Evolutionary conservation across 2,329 filamentous ascomycete genomes (phyloP).

Genomic region (Fusarium pseudocircinatum): DNA sequence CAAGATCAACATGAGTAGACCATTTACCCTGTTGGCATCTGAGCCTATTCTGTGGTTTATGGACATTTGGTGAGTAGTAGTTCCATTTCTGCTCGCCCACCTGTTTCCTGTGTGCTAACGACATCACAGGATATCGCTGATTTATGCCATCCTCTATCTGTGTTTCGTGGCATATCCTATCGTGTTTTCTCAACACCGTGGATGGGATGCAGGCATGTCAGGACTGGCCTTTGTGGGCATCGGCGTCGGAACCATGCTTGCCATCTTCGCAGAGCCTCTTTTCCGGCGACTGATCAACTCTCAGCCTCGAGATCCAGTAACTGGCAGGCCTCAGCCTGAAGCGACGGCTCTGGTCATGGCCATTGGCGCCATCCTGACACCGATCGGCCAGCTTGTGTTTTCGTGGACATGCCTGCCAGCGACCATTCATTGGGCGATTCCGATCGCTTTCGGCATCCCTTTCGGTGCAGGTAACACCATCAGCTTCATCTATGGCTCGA

Average conservation of each 20-base stretch:
- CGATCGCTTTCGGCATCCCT: constrained; percentile 80
- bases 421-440: constrained; percentile 82
- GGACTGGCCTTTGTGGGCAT: constrained; percentile 83
- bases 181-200: constrained; percentile 77
- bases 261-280: constrained; percentile 73
- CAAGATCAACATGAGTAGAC: constrained; percentile 79
- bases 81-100: background rate
- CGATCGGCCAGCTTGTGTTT: constrained; percentile 85
- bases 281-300: constrained; percentile 80
- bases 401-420: constrained; percentile 85
- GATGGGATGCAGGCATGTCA: constrained; percentile 77
- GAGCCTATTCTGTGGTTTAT: constrained; percentile 85
- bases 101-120: constrained; percentile 6
- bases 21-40: constrained; percentile 78
- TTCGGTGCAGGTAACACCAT: constrained; percentile 81
- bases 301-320: constrained; percentile 78
- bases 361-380: constrained; percentile 77
- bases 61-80: constrained; percentile 64
- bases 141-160: constrained; percentile 88
- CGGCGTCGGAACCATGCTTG: constrained; percentile 69
- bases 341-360: constrained; percentile 83
- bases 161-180: constrained; percentile 93
- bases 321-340: constrained; percentile 78
- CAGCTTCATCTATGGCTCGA: constrained; percentile 84
- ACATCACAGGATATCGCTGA: constrained; percentile 72